phyloP scores from a whole-genome alignment of 176 grass and related monocot genomes.

The Triticum dicoccoides region DNA sequence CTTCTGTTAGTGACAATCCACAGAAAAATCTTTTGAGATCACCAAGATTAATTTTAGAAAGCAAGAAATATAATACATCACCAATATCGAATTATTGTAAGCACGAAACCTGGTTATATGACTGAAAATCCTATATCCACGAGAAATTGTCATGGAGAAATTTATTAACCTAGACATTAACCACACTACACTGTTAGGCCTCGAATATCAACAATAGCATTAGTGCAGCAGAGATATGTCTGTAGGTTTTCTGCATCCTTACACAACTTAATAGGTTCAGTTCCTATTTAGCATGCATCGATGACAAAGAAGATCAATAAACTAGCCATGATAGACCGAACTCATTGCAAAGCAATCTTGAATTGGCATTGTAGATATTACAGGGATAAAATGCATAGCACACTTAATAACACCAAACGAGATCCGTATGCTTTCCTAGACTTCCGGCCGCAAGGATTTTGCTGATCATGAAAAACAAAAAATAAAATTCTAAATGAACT shows the following conservation, averaged over 20 bases:
- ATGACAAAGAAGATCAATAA: background rate
- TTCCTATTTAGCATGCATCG: background rate
- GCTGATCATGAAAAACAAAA: background rate
- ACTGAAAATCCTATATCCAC: background rate
- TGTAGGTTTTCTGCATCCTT: background rate
- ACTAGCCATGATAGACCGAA: background rate
- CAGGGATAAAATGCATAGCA: conserved; percentile 2
- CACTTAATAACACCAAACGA: background rate
- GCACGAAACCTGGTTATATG: background rate
- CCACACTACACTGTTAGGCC: background rate
- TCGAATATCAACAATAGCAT: background rate
- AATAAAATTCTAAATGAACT: background rate
- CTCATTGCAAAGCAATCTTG: background rate
- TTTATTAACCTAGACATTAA: background rate
- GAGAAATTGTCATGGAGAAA: background rate
- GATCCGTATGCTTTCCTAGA: background rate
- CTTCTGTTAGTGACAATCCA: background rate
- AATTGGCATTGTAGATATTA: background rate
- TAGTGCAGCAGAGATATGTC: background rate
- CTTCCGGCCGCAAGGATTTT: background rate
- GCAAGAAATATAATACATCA: background rate
- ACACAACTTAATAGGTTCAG: background rate
- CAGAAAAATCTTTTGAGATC: background rate
- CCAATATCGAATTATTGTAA: background rate
- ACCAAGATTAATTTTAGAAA: conserved; percentile 4